Conservation (phyloP, 495 filamentous ascomycete genomes). For the Halenospora varia region DNA sequence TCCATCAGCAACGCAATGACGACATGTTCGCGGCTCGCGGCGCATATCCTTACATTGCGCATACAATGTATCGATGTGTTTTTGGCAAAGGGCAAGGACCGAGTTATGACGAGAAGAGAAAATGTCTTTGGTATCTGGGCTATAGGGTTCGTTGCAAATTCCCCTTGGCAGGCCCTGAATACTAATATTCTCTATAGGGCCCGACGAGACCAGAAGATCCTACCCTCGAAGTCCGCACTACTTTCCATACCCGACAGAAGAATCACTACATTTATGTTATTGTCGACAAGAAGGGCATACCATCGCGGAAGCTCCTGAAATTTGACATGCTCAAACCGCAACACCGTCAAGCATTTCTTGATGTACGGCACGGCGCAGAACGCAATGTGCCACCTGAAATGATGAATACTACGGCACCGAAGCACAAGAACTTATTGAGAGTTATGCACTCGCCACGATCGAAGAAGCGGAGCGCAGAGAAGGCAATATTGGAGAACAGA, state of each 20-base stretch:
- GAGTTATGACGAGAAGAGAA: slow-evolving; percentile 3
- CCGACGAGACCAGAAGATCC: neutral
- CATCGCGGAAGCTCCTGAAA: neutral
- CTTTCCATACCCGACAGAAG: neutral
- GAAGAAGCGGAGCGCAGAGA: neutral
- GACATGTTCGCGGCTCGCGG: neutral
- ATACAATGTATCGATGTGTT: neutral
- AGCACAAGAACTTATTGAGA: neutral
- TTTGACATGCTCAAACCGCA: slow-evolving; percentile 3
- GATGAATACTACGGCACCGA: neutral
- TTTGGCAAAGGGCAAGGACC: neutral
- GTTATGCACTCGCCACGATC: neutral
- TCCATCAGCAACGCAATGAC: neutral
- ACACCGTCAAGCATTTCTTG: neutral
- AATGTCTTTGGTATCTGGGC: slow-evolving; percentile 3
- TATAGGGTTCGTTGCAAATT: neutral
- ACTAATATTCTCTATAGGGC: neutral
- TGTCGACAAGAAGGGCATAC: neutral
- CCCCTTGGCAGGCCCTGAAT: neutral
- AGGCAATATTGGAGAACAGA: neutral
- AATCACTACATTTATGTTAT: neutral
- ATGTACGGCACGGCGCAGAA: neutral
- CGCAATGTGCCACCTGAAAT: neutral
- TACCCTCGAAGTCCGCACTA: neutral
- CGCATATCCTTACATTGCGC: neutral